A percentile compares a stretch with the other conserved stretches of the same genome.
Conservation (phyloP, 495 filamentous ascomycete species). For the Terfezia claveryi region DNA sequence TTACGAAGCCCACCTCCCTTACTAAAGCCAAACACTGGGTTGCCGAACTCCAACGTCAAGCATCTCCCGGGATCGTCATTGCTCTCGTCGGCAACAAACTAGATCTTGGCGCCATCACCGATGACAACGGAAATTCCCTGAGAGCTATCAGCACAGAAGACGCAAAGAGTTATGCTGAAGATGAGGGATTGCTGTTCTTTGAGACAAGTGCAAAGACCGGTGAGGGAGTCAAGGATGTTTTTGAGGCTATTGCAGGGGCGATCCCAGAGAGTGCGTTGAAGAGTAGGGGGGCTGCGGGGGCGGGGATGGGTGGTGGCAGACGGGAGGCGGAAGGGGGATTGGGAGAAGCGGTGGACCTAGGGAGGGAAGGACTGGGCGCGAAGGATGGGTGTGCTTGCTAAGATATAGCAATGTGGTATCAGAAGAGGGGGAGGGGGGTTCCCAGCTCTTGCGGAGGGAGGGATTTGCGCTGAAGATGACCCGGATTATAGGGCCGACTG, state of each 20-base stretch:
- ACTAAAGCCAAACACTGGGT: conserved; percentile 98
- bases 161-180: conserved; percentile 83
- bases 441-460: too few relatives aligned
- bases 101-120: conserved; percentile 39
- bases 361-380: conserved; percentile 30
- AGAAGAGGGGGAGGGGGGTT: too few relatives aligned
- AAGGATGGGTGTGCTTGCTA: conserved; percentile 92
- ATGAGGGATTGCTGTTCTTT: conserved; percentile 83
- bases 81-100: conserved; percentile 95
- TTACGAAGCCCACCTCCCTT: conserved; percentile 88
- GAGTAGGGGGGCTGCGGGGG: conserved; percentile 46
- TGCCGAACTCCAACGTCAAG: conserved; percentile 88
- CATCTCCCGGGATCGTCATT: conserved; percentile 93
- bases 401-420: neutral
- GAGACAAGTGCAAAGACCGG: conserved; percentile 97
- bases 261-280: conserved; percentile 93
- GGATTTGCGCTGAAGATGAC: too few relatives aligned
- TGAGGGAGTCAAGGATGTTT: conserved; percentile 78
- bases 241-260: conserved; percentile 93
- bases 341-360: conserved; percentile 45
- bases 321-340: conserved; percentile 29
- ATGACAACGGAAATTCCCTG: conserved; percentile 27
- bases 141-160: conserved; percentile 49
- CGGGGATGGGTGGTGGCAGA: conserved; percentile 27
- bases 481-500: too few relatives aligned